A percentile compares a stretch with the other conserved stretches of the same genome.
Conservation (phyloP, 495 filamentous ascomycete genomes). For the Hypoxylon perforatum region DNA sequence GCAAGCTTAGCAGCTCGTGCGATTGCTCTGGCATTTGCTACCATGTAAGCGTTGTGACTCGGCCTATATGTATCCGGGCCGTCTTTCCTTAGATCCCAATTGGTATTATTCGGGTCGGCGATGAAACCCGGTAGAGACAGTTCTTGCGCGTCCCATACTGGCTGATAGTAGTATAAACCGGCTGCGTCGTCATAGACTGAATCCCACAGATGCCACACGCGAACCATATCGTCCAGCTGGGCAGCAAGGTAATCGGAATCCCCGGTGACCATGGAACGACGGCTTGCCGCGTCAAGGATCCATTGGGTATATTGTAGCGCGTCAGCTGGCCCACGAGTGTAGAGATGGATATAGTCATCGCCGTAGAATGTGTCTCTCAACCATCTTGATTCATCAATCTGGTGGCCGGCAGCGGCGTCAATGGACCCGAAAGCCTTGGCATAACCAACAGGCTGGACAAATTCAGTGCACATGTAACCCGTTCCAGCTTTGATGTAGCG, state of each 20-base stretch:
- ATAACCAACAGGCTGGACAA: constrained; percentile 55
- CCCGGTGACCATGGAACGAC: constrained; percentile 53
- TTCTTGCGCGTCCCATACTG: constrained; percentile 60
- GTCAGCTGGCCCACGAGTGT: constrained; percentile 56
- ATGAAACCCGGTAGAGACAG: constrained; percentile 55
- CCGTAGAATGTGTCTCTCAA: constrained; percentile 52
- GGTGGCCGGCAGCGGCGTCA: constrained; percentile 56
- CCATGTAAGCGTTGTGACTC: constrained; percentile 60
- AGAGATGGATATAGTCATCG: constrained; percentile 57
- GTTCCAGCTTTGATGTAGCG: constrained; percentile 54
- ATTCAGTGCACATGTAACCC: constrained; percentile 58
- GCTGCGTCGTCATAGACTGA: constrained; percentile 43
- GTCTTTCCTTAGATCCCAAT: constrained; percentile 45
- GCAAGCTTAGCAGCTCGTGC: constrained; percentile 48
- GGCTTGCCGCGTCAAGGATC: constrained; percentile 53
- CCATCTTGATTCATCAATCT: constrained; percentile 60
- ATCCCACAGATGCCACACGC: constrained; percentile 56
- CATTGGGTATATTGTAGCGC: constrained; percentile 57
- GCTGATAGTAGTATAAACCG: constrained; percentile 56
- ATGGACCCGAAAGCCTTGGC: constrained; percentile 53
- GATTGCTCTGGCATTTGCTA: constrained; percentile 57
- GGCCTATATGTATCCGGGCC: constrained; percentile 58
- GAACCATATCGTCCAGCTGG: constrained; percentile 56
- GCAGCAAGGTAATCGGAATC: constrained; percentile 49
- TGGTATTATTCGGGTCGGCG: constrained; percentile 47